Evolutionary conservation across 108 stramenopile genomes (phyloP), one percentile per base, ranked within the genome.

Genomic region (Skeletonema potamos): DNA sequence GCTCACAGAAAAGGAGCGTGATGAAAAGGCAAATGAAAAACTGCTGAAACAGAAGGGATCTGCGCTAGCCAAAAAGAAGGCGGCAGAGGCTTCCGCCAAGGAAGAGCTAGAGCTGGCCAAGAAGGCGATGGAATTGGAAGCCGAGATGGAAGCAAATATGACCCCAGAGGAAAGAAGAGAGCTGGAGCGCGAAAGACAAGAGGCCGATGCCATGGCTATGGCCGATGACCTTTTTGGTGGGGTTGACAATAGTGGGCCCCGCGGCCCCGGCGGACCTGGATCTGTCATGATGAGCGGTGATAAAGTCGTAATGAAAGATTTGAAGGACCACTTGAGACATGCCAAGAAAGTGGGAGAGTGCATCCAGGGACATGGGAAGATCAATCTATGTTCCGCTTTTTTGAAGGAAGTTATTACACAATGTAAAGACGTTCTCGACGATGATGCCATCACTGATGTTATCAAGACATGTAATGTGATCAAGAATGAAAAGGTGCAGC

Each of bases 301-400:
- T 63, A 84, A 77, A 66, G 72, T 96, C 22, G 84, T 86, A 17
- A 61, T 96, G 83, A 91, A 85, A 48, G 91, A 92, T 76, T 64
- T 96, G 79, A 92, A 93, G 78, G 92, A 93, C 67, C 92, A 93
- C 74, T 86, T 96, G 77, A 86, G 88, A 79, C 92, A 96, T 79
- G 95, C 95, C 10, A 77, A 81, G 61, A 89, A 89, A 62, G 87
- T 93, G 58, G 89, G 85, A 37, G 81, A 84, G 56, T 77, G 82
- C 60, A 82, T 95, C 76, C 83, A 87, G 87, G 81, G 60, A n/a
- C 89, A 93, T 66, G 92, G 92, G 57, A 96, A 96, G 71, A 82
- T 88, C 48, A 85, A 88, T 65, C 79, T 92, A 36, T 85, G 91
- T 15, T 11, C 85, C 4, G 82, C 87, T 32, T 96, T 94, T 70